Conservation (phyloP, 1,284 basidiomycete genomes). For the Cystobasidium pallidum region DNA sequence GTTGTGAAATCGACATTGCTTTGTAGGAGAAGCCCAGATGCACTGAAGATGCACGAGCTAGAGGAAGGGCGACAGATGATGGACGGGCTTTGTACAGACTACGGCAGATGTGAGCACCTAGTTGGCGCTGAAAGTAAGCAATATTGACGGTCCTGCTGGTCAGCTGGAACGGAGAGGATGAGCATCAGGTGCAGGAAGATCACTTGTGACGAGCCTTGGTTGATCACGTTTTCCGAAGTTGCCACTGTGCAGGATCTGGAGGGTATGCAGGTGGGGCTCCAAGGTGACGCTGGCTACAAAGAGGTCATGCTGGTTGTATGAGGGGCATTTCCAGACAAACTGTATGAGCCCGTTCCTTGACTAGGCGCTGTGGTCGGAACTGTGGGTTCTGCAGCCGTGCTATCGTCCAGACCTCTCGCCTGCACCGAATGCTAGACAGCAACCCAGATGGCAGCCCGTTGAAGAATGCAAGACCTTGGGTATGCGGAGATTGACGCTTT, state of each 20-base stretch:
- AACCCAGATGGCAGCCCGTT: conserved; percentile 5
- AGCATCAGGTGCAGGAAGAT: background rate
- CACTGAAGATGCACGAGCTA: background rate
- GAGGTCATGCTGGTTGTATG: no score
- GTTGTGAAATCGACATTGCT: conserved; percentile 2
- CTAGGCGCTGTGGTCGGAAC: background rate
- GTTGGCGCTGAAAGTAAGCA: background rate
- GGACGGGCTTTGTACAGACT: background rate
- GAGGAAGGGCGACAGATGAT: background rate
- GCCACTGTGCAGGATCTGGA: background rate
- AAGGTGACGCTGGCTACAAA: no score
- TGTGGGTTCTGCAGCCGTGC: background rate
- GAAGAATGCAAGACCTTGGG: conserved; percentile 7
- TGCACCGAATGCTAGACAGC: background rate
- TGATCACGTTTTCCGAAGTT: background rate
- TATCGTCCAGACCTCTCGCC: background rate
- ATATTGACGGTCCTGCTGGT: no score
- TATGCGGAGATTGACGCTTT: background rate
- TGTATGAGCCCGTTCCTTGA: no score
- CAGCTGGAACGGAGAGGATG: no score
- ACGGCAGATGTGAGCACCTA: background rate
- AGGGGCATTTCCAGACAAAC: no score
- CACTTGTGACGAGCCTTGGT: background rate
- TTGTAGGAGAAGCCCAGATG: background rate
- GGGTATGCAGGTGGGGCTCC: no score